Evolutionary conservation across 371 early-diverging fungal species (phyloP), one percentile per base, ranked within the genome.

Genomic region (Thermomucor indicae-seudaticae): DNA sequence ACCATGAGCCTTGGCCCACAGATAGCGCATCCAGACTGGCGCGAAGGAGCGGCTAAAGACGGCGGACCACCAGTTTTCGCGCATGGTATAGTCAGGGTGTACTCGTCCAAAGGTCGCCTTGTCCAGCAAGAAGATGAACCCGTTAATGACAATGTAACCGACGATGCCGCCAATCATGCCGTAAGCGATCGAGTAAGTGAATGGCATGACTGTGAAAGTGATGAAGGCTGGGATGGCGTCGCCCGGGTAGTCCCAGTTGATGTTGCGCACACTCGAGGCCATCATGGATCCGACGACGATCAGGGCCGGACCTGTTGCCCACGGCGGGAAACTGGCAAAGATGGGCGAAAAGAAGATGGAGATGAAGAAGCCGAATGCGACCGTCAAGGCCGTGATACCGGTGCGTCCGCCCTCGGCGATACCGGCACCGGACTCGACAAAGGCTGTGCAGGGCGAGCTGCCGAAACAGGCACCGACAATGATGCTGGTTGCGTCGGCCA

Each of bases 231-330:
- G 89, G 31, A 90, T 76, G 16, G 81, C 80, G 57, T 90, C 86
- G 7, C 86, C 86, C 31, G 83, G 67, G 61, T 88, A 86, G 32
- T 81, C 75, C 88, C 86, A 89, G 60, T 89, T 89, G 60, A 90
- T 81, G 40, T 81, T 70, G 6, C 79, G 72, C 6, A 88, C 75
- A 47, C 77, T 74, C 30, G 81, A 75, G 49, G 75, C 60, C 91
- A 91, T 91, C 85, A 91, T 79, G 19, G 79, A 81, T 8, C 91
- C 91, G n/a, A 91, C 84, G 10, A 85, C 60, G 37, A 91, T 80
- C 45, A 91, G 64, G 0, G 89, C 91, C 1, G 88, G 88, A 8
- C 89, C 89, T 1, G 90, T 88, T 4, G 89, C 86, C 88, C 89
- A 89, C 2, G 88, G 87, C 27, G 89, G 91, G 72, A 89, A 85